A percentile compares a stretch with the other conserved stretches of the same genome.
Evolutionary conservation across 2,329 filamentous ascomycete genomes (phyloP).

Genomic region (Saccharata proteae): DNA sequence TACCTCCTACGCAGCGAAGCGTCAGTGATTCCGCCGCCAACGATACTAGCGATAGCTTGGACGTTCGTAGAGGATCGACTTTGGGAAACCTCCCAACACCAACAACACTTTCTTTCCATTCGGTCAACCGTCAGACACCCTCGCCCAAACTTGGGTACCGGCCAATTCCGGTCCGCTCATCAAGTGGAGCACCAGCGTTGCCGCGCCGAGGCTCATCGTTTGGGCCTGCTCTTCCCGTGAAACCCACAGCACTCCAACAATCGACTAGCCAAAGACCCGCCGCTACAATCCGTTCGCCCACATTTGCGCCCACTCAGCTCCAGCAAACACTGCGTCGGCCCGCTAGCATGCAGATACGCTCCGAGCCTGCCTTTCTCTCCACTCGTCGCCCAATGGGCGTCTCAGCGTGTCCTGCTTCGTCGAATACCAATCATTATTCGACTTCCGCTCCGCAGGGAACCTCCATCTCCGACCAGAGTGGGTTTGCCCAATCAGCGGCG

Average conservation of each 20-base stretch:
- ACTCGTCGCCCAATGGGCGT: constrained; percentile 17
- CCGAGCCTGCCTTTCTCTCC: constrained; percentile 30
- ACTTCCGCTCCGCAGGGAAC: too few relatives aligned
- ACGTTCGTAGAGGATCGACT: constrained; percentile 18
- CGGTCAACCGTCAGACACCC: constrained; percentile 18
- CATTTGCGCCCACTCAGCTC: constrained; percentile 3
- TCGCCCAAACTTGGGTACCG: constrained; percentile 24
- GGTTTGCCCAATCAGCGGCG: constrained; percentile 11
- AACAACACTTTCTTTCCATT: constrained; percentile 6
- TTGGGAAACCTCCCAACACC: constrained; percentile 12
- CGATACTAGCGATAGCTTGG: too few relatives aligned
- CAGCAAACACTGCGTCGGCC: constrained; percentile 26
- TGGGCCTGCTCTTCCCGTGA: constrained; percentile 10
- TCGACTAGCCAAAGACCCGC: neutral
- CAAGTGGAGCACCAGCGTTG: too few relatives aligned
- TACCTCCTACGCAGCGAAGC: too few relatives aligned
- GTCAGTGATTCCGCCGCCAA: too few relatives aligned
- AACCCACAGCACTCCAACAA: constrained; percentile 1
- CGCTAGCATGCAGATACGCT: constrained; percentile 31
- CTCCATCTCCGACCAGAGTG: too few relatives aligned
- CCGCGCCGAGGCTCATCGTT: constrained; percentile 21
- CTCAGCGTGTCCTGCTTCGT: too few relatives aligned
- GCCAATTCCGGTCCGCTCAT: constrained; percentile 22
- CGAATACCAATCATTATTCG: too few relatives aligned
- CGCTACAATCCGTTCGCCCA: constrained; percentile 9